phyloP scores from a whole-genome alignment of 352 stramenopile species.

The Phytophthora palmivora region DNA sequence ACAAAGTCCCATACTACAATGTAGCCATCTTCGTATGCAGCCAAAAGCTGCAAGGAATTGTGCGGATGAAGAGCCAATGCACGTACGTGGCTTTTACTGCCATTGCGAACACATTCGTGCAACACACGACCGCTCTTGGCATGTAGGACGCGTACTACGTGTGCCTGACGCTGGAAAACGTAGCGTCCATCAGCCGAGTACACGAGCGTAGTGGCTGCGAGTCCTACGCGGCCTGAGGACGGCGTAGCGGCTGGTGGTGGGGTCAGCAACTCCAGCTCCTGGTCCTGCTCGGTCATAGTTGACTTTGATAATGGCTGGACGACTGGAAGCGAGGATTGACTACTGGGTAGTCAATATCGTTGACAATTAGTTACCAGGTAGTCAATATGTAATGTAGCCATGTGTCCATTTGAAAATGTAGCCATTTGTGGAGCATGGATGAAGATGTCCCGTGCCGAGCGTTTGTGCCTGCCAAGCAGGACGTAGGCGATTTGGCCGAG shows the following conservation, averaged over 20 bases:
- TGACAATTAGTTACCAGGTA: not conserved
- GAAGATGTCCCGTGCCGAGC: slow-evolving; percentile 31
- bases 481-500: slow-evolving; percentile 50
- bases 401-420: not conserved
- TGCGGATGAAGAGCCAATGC: slow-evolving; percentile 74
- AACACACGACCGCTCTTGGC: slow-evolving; percentile 76
- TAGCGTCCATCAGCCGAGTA: slow-evolving; percentile 77
- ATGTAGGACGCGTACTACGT: slow-evolving; percentile 76
- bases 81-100: slow-evolving; percentile 37
- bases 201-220: slow-evolving; percentile 40
- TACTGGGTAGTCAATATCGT: not conserved
- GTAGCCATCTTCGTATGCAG: slow-evolving; percentile 70
- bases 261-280: slow-evolving; percentile 45
- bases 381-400: not conserved
- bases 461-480: slow-evolving; percentile 53
- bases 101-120: slow-evolving; percentile 67
- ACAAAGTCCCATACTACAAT: slow-evolving; percentile 82
- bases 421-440: not conserved
- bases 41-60: slow-evolving; percentile 74
- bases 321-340: slow-evolving; percentile 29
- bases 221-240: slow-evolving; percentile 5
- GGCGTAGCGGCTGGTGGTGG: slow-evolving; percentile 13
- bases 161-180: slow-evolving; percentile 82
- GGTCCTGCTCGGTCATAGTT: not conserved
- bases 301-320: too few species aligned